phyloP scores from a whole-genome alignment of 495 filamentous ascomycete genomes.

The Ascodesmis nigricans region DNA sequence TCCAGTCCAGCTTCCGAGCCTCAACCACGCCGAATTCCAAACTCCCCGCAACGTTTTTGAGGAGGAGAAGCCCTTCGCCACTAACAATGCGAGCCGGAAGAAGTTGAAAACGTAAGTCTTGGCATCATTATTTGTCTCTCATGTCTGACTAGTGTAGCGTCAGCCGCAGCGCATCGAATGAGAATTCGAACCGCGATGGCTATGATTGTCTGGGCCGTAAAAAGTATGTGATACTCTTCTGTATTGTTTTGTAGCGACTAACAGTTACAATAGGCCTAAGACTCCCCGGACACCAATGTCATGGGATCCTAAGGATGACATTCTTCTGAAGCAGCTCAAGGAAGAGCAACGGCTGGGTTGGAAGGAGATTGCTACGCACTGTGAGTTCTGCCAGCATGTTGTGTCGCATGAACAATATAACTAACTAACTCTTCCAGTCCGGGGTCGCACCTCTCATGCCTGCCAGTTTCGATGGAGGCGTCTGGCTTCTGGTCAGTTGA shows the following conservation, averaged over 20 bases:
- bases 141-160: slow-evolving; percentile 9
- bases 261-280: slow-evolving; percentile 15
- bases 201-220: slow-evolving; percentile 22
- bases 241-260: slow-evolving; percentile 2
- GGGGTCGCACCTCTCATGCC: slow-evolving; percentile 20
- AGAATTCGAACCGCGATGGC: slow-evolving; percentile 12
- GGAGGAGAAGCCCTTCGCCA: slow-evolving; percentile 1
- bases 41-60: neutral
- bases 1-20: no score
- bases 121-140: neutral
- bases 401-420: neutral
- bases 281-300: slow-evolving; percentile 22
- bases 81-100: neutral
- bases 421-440: slow-evolving; percentile 14
- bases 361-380: slow-evolving; percentile 23
- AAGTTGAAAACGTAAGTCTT: slow-evolving; percentile 20
- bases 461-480: slow-evolving; percentile 22
- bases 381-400: slow-evolving; percentile 9
- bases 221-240: slow-evolving; percentile 11
- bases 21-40: no score
- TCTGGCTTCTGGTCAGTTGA: slow-evolving; percentile 21
- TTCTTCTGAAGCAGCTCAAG: slow-evolving; percentile 21
- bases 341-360: slow-evolving; percentile 22
- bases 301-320: slow-evolving; percentile 22
- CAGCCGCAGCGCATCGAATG: slow-evolving; percentile 9